phyloP scores from a whole-genome alignment of 768 basidiomycete genomes.

The Phlebiopsis flavidoalba region DNA sequence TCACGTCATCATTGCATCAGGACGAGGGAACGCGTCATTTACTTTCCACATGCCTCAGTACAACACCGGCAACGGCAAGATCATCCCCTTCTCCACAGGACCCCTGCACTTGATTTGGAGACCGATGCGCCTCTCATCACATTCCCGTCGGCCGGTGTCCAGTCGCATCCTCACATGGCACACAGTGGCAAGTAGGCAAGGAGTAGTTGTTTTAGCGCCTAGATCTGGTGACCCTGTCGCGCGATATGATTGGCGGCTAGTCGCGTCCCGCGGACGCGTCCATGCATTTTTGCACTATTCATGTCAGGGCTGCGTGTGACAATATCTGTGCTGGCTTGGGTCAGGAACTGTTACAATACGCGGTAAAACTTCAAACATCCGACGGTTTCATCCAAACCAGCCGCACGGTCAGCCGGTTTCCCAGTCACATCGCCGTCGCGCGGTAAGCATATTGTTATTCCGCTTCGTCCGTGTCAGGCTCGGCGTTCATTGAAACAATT shows the following conservation, averaged over 20 bases:
- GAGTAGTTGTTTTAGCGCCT: slow-evolving; percentile 66
- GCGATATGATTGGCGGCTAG: not conserved
- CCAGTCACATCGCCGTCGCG: slow-evolving; percentile 39
- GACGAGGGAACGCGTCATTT: not conserved
- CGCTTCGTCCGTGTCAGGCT: not conserved
- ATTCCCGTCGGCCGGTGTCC: slow-evolving; percentile 45
- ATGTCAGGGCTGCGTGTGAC: slow-evolving; percentile 55
- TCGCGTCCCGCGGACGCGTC: not conserved
- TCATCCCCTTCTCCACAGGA: slow-evolving; percentile 42
- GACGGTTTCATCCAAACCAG: slow-evolving; percentile 57
- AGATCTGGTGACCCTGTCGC: slow-evolving; percentile 53
- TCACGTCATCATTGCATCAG: not conserved
- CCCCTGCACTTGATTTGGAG: slow-evolving; percentile 31
- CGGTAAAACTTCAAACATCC: slow-evolving; percentile 46
- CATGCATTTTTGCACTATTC: not conserved
- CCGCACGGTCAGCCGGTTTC: slow-evolving; percentile 63
- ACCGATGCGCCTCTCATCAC: slow-evolving; percentile 37
- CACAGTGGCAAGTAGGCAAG: slow-evolving; percentile 41
- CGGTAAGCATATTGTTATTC: slow-evolving; percentile 24
- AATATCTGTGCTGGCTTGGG: slow-evolving; percentile 66
- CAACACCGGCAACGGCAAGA: slow-evolving; percentile 45
- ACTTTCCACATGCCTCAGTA: slow-evolving; percentile 32
- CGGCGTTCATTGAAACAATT: not conserved
- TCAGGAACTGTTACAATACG: slow-evolving; percentile 33
- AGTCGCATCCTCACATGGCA: slow-evolving; percentile 60